Evolutionary conservation across 805 yeast species (phyloP).

Genomic region (Ogataea ganodermae): DNA sequence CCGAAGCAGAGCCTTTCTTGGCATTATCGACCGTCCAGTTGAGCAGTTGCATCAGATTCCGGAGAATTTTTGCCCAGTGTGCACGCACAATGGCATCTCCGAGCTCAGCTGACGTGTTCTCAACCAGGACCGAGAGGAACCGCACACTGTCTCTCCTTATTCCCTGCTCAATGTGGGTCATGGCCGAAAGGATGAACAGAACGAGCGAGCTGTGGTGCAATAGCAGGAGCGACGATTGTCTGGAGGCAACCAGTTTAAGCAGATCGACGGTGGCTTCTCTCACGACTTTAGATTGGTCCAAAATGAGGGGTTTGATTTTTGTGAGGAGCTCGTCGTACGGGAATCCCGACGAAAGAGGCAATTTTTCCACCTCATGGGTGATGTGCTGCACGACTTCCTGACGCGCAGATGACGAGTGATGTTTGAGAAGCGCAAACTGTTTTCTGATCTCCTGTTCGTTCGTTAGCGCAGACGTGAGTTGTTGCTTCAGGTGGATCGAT

Average conservation of each 20-base stretch:
- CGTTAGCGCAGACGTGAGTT: conserved; percentile 27
- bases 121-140: conserved; percentile 62
- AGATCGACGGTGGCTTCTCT: conserved; percentile 56
- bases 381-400: conserved; percentile 66
- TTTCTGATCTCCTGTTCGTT: conserved; percentile 53
- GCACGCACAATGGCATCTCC: conserved; percentile 54
- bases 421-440: conserved; percentile 69
- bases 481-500: conserved; percentile 44
- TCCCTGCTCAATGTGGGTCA: conserved; percentile 85
- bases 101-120: conserved; percentile 43
- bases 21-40: conserved; percentile 63
- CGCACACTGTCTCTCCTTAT: conserved; percentile 75
- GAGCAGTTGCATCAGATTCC: conserved; percentile 65
- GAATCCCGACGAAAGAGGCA: conserved; percentile 29
- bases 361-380: conserved; percentile 16
- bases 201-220: conserved; percentile 61
- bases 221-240: conserved; percentile 56
- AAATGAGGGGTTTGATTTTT: conserved; percentile 59
- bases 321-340: conserved; percentile 58
- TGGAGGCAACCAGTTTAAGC: conserved; percentile 47
- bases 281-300: conserved; percentile 68
- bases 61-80: conserved; percentile 69
- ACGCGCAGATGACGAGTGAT: conserved; percentile 69
- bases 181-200: conserved; percentile 83
- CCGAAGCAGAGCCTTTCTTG: conserved; percentile 20